Conservation (phyloP, 305 asterid genomes). For the Vinca major region DNA sequence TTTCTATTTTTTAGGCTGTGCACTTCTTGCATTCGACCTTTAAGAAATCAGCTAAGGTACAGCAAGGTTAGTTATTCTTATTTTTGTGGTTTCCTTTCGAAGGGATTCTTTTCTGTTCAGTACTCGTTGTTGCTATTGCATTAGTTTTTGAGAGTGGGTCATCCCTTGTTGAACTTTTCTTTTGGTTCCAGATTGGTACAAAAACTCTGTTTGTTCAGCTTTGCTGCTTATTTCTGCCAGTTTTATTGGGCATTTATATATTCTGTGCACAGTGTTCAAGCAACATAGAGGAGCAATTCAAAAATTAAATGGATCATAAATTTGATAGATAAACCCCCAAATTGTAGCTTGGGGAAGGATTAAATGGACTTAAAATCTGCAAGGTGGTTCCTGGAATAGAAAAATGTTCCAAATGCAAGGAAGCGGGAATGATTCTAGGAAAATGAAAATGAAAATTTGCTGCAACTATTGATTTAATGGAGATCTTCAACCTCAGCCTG, state of each 20-base stretch:
- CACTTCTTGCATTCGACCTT: constrained; percentile 1
- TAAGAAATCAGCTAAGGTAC: constrained; percentile 3
- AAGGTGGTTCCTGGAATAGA: no score
- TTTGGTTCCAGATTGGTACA: not conserved
- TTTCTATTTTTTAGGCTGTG: constrained; percentile 13
- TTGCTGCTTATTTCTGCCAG: not conserved
- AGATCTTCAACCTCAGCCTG: constrained; percentile 1
- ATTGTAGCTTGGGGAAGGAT: not conserved
- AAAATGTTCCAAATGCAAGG: no score
- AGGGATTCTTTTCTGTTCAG: not conserved
- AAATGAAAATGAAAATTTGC: not conserved
- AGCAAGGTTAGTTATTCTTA: constrained; percentile 17
- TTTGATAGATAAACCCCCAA: not conserved
- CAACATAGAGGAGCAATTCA: not conserved
- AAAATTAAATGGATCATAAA: not conserved
- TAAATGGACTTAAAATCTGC: not conserved
- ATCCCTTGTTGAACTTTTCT: not conserved
- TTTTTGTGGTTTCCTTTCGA: constrained; percentile 5
- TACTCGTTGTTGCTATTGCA: not conserved
- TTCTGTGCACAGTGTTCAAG: not conserved
- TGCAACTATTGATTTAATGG: not conserved
- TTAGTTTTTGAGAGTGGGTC: not conserved
- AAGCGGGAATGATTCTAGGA: no score
- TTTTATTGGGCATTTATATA: not conserved
- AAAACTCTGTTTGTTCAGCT: not conserved